Conservation (phyloP, 106 monocot species). For the Apostasia shenzhenica region DNA sequence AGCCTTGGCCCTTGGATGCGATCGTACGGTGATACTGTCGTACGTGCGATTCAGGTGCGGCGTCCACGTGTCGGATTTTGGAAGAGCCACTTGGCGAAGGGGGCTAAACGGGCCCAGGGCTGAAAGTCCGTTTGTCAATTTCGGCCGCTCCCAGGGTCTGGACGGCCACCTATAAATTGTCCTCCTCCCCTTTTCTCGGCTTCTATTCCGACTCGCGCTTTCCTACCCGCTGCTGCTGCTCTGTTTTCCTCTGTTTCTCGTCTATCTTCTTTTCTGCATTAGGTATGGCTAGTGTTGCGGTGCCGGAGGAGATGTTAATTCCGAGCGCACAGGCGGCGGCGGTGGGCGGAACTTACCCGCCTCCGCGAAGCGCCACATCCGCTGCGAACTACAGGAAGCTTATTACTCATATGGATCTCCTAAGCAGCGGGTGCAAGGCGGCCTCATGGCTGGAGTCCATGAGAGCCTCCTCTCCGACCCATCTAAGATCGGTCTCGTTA, state of each 20-base stretch:
- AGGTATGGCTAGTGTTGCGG: constrained; percentile 39
- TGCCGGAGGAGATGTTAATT: constrained; percentile 9
- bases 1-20: too few species aligned
- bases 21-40: too few species aligned
- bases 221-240: neutral
- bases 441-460: constrained; percentile 37
- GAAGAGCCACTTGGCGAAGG: too few species aligned
- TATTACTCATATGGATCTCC: constrained; percentile 14
- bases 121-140: too few species aligned
- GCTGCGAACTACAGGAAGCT: constrained; percentile 16
- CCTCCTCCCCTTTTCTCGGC: neutral
- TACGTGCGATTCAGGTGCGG: too few species aligned
- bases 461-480: constrained; percentile 50
- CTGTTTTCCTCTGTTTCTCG: neutral
- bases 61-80: too few species aligned
- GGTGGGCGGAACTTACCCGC: constrained; percentile 5
- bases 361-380: constrained; percentile 12
- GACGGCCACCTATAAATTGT: neutral
- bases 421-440: constrained; percentile 1
- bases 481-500: constrained; percentile 20
- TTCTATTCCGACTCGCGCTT: neutral
- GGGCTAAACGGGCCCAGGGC: too few species aligned
- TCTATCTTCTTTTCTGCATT: neutral
- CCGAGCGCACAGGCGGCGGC: constrained; percentile 1
- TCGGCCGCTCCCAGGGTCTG: neutral